Evolutionary conservation across 2,329 filamentous ascomycete species (phyloP), one percentile per base, ranked within the genome.

Genomic region (Fusarium poae): DNA sequence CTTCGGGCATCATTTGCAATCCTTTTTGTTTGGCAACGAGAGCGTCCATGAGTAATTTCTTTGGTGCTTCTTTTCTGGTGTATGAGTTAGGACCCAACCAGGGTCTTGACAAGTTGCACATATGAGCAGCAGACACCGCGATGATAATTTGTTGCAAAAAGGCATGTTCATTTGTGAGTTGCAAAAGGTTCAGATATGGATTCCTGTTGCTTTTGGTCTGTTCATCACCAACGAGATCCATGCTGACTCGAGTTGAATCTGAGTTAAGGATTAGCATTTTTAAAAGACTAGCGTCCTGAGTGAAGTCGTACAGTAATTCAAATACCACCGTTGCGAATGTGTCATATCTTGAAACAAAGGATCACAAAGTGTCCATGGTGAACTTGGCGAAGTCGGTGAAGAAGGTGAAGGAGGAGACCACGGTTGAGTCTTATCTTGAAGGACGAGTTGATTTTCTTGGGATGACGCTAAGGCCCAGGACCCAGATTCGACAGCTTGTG

Each of bases 301-400:
- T 30, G 32, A 23, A 44, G 15, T 34, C 21, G 51, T 75, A 81
- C 80, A 82, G 50, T 82, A 82, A 18, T 77, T 77, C 16, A 82
- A 72, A 56, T 81, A 82, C 62, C 78, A 75, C 21, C 80, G 76
- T 62, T 80, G 75, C 25, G 76, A n/a, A 83, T 80, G 20, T 82
- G 83, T n/a, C 82, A 89, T 64, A 78, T 87, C 78, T 85, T 90
- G 79, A 45, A 77, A 81, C 8, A 82, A 55, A 30, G 80, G 81
- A 62, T 83, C 82, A 32, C 80, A 76, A 34, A 85, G 73, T 15
- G 74, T 70, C 74, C 79, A 78, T 8, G 81, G 77, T 34, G 71
- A 60, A 16, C 40, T 52, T n/a, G 62, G 51, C 32, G 61, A 65
- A 7, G 61, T 65, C 44, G 62, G 62, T 23, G 62, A 71, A 34